Evolutionary conservation across 805 yeast species (phyloP), one percentile per base, ranked within the genome.

Genomic region (Candida awuae): DNA sequence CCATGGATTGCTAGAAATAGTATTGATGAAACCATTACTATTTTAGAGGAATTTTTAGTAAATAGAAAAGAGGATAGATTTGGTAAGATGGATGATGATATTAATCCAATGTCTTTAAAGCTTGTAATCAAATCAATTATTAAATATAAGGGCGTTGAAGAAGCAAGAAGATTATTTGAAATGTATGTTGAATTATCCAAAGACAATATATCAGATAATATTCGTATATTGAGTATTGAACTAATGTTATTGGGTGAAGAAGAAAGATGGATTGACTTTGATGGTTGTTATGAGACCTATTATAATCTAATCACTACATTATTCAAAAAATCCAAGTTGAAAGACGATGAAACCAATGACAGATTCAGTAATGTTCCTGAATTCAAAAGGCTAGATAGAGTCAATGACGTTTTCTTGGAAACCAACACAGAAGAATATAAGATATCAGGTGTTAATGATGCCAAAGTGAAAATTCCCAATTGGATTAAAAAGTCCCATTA

Each of bases 211-310:
- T 37, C 53, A 17, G 56, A 58, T 30, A 48, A 58, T 46, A 29
- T 56, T 6, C 55, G 54, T 34, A 46, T 58, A 29, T 46, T 58
- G 22, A 43, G 49, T 25, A 38, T 42, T 15, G 63, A 58, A 37
- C 38, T 58, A 29, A 37, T 54, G 45, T 30, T 58, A 26, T 41
- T 58, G 17, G 62, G 59, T 12, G 54, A 51, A 33, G 63, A 58
- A 38, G 39, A 42, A 20, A 51, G 62, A 15, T 58, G 63, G 63
- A 44, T 46, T 34, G 63, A 58, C 30, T 58, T 58, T 42, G 55
- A 53, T 22, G 49, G 48, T 17, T 49, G 55, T 30, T 58, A 54
- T 39, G 41, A 41, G 20, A 45, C 59, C 29, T 58, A 46, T 34
- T 13, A 51, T 9, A 34, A 38, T 12, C 28, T 56, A 10, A 34